Evolutionary conservation across 2,329 filamentous ascomycete genomes (phyloP).

Genomic region (Ophidiomyces ophidiicola): DNA sequence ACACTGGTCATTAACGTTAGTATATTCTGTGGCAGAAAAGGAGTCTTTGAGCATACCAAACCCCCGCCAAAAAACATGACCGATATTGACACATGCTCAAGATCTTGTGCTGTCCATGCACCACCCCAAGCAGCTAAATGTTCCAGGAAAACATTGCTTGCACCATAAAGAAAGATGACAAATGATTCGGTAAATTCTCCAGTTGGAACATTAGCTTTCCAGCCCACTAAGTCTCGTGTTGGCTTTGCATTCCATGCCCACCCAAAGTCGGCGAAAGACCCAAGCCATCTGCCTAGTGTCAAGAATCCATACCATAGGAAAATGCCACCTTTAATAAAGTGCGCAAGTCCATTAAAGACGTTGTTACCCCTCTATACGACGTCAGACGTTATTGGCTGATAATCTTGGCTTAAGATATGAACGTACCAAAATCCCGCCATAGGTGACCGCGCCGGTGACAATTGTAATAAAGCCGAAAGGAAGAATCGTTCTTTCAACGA

Average conservation of each 20-base stretch:
- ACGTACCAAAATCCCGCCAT: slow-evolving; percentile 74
- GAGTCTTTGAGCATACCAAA: slow-evolving; percentile 44
- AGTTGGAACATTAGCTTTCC: slow-evolving; percentile 52
- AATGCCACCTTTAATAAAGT: slow-evolving; percentile 87
- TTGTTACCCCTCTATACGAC: slow-evolving; percentile 47
- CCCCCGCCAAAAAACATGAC: slow-evolving; percentile 90
- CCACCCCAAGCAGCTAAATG: slow-evolving; percentile 63
- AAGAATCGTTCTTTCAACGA: slow-evolving; percentile 65
- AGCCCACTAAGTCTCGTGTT: slow-evolving; percentile 43
- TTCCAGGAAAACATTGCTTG: slow-evolving; percentile 84
- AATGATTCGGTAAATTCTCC: slow-evolving; percentile 84
- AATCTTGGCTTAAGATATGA: slow-evolving; percentile 1
- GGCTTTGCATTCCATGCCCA: slow-evolving; percentile 94
- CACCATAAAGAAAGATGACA: slow-evolving; percentile 80
- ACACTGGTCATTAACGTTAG: slow-evolving; percentile 36
- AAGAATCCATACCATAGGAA: slow-evolving; percentile 90
- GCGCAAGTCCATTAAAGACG: slow-evolving; percentile 76
- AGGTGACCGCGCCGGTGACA: slow-evolving; percentile 60
- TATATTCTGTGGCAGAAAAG: slow-evolving; percentile 9
- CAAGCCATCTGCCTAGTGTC: slow-evolving; percentile 79
- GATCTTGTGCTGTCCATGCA: slow-evolving; percentile 62
- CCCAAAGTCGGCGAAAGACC: slow-evolving; percentile 76
- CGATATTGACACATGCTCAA: slow-evolving; percentile 88
- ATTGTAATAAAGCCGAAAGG: slow-evolving; percentile 65
- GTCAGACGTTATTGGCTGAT: slow-evolving; percentile 10